Base-by-base conservation (phyloP, 805 yeast species). In the Myxozyma vanderwaltii region DNA sequence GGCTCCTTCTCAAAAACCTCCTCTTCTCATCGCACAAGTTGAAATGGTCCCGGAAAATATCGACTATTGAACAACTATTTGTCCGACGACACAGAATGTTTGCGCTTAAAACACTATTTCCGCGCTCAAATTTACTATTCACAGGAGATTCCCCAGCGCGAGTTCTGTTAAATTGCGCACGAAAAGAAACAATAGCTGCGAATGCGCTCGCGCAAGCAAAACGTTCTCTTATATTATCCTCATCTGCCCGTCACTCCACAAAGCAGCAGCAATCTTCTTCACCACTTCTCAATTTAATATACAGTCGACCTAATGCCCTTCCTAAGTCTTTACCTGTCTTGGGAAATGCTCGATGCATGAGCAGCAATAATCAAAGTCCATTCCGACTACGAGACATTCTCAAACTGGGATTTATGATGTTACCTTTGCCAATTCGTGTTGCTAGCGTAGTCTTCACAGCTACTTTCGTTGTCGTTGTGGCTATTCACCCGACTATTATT, bases 401-500 rank as follows among this genome's bases (percentile, higher is more conserved):
- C 39, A 17, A 21, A 5, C 53, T 31, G 4, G 19, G 53, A 2
- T 21, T 60, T 27, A 39, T 29, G 19, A 17, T 56, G 13, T 43
- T 60, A 8, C 64, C 64, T 21, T 8, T 56, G 17, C 64, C 53
- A 19, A 39, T 60, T 31, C 58, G 49, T 31, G 40, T 60, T 21
- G 38, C 54, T 15, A 33, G 43, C 46, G 61, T 55, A 17, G 17
- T 60, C 39, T 60, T 60, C 29, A 8, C 51, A 21, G n/a, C 40
- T 8, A 47, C 64, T 21, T 44, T 38, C 21, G 21, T 61, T 13
- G 46, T 51, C 33, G 49, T 62, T 5, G 40, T 58, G 31, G 45
- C 53, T 4, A 44, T 56, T n/a, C 47, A 51, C 26, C 65, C 63
- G 1, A 17, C 49, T 17, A 24, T 62, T 8, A 13, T 59, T 17